Base-by-base conservation (phyloP, 495 filamentous ascomycete species). In the Tuber umbilicatum region DNA sequence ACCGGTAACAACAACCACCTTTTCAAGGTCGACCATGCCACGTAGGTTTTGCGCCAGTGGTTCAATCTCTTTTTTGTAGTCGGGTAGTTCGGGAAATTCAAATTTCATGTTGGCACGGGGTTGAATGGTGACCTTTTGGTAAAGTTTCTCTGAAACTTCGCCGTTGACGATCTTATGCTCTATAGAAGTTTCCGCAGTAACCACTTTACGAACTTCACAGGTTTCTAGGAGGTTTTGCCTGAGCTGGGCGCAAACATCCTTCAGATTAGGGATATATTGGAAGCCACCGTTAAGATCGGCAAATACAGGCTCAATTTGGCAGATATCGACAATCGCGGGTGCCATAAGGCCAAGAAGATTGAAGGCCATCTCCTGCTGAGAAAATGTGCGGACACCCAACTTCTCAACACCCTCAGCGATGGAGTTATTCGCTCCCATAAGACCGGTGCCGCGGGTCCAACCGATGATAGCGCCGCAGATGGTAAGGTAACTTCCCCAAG, bases 361-460 rank as follows among this genome's bases (percentile, higher is more conserved):
- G 88, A 99, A 98, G 5, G 95, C 95, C 95, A 99, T 99, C 84
- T 99, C 95, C 80, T 96, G 93, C 85, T 98, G 96, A 27, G 94
- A 97, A 86, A 99, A 99, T 6, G 95, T 99, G 76, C 96, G 92
- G 23, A 98, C 96, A 81, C 95, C 95, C 81, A 94, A 94, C 77
- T 91, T 91, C 85, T 99, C 95, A 72, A 99, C 91, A 70, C 94
- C 96, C 84, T 98, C 94, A 10, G 95, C 96, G 73, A 97, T 93
- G 82, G 97, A 90, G 83, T 99, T 99, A 87, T 99, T 99, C 78
- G 92, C 94, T 81, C 91, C 91, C 95, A 99, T 99, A 76, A 99
- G 87, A 79, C 95, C 95, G 73, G 95, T 99, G 70, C 95, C 95
- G 85, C 95, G 94, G 75, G 95, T 99, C 95, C 95, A 99, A 75